These are phyloP conservation scores for Cytospora piceicola DNA, from an alignment of 2,329 filamentous ascomycete genomes.

Conservation along the genomic window DNA sequence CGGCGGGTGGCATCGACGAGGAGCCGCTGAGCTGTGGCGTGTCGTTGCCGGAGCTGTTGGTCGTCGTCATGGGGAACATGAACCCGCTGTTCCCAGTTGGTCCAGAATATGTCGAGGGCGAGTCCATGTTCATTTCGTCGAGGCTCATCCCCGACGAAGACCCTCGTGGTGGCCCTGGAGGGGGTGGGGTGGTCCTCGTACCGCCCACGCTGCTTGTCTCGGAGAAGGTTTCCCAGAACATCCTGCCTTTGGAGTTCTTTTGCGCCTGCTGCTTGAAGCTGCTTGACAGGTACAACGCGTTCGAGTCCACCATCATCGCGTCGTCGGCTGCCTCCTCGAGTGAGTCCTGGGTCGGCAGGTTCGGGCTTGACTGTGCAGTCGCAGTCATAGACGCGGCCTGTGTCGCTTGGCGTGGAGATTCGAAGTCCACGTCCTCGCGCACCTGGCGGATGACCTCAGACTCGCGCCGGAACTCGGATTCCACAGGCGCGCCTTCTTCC, in stretches of 20 bases:
- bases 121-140: constrained; percentile 77
- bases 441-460: constrained; percentile 96
- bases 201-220: constrained; percentile 59
- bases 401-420: constrained; percentile 46
- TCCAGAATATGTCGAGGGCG: constrained; percentile 50
- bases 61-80: constrained; percentile 39
- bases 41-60: constrained; percentile 42
- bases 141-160: constrained; percentile 62
- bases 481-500: constrained; percentile 85
- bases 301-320: constrained; percentile 63
- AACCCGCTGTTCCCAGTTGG: constrained; percentile 32
- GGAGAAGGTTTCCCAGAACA: constrained; percentile 81
- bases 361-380: constrained; percentile 72
- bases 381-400: constrained; percentile 49
- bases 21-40: constrained; percentile 43
- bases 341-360: constrained; percentile 63
- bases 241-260: constrained; percentile 70
- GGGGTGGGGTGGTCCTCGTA: constrained; percentile 61
- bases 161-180: constrained; percentile 61
- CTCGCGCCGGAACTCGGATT: constrained; percentile 86
- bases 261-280: constrained; percentile 77
- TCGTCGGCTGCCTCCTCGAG: constrained; percentile 74
- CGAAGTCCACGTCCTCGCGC: constrained; percentile 76
- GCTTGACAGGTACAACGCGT: constrained; percentile 54
- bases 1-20: constrained; percentile 35